Evolutionary conservation across 176 grass and related monocot species (phyloP).

Genomic region (Aechmea fasciata): DNA sequence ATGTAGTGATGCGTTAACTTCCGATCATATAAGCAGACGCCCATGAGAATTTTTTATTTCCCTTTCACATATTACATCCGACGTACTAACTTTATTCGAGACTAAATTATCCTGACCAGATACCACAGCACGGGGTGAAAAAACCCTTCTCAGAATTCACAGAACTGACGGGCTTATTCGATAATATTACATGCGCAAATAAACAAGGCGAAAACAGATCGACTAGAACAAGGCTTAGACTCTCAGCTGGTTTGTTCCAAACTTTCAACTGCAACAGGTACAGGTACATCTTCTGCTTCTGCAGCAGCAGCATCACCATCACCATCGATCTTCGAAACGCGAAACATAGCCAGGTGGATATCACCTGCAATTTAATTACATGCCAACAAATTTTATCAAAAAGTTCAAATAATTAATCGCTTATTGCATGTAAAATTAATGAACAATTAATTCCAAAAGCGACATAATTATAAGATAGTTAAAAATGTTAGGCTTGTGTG

Average conservation of each 20-base stretch:
- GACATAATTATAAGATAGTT: too few relatives aligned
- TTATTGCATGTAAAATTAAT: neutral
- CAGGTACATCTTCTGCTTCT: constrained; percentile 15
- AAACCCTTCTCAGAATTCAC: neutral
- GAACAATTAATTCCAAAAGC: neutral
- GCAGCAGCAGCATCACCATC: constrained; percentile 19
- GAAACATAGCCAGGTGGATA: constrained; percentile 62
- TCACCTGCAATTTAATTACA: constrained; percentile 32
- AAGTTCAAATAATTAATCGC: too few relatives aligned
- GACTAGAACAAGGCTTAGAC: neutral
- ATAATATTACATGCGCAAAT: neutral
- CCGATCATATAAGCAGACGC: neutral
- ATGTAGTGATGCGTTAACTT: neutral
- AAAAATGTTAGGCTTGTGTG: too few relatives aligned
- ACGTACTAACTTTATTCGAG: neutral
- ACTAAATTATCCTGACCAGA: neutral
- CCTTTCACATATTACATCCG: neutral
- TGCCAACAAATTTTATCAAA: neutral
- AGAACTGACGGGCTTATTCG: neutral
- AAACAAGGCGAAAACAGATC: neutral
- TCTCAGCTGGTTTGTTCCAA: constrained; percentile 18
- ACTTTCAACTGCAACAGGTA: constrained; percentile 13
- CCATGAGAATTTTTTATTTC: neutral
- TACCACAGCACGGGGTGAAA: neutral
- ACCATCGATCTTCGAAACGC: constrained; percentile 29